Conservation (phyloP, 257 asterid species). For the Solanum rostratum region DNA sequence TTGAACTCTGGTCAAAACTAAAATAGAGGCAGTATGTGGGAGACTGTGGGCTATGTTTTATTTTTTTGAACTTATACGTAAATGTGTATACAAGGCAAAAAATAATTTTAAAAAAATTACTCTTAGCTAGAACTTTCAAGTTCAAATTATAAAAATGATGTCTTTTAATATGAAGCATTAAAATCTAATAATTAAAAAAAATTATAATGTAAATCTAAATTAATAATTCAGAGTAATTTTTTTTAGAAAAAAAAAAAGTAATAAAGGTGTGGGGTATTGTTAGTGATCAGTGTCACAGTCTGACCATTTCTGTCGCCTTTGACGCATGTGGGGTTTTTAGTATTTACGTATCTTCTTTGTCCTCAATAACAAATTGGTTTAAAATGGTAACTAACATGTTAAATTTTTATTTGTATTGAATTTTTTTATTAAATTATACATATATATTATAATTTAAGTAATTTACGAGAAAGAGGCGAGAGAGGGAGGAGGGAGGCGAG, state of each 20-base stretch:
- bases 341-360: not conserved
- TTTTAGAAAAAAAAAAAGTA: not conserved
- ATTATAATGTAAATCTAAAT: not conserved
- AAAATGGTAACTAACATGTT: not conserved
- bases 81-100: not conserved
- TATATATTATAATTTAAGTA: too few relatives aligned
- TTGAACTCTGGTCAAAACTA: not conserved
- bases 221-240: too few relatives aligned
- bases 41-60: not conserved
- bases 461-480: not conserved
- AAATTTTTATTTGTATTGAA: not conserved
- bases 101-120: not conserved
- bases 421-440: not conserved
- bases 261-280: conserved; percentile 5
- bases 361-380: not conserved
- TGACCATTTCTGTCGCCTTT: conserved; percentile 8
- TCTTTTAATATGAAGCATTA: not conserved
- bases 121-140: not conserved
- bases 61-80: not conserved
- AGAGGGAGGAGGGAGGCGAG: too few relatives aligned
- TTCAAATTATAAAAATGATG: not conserved
- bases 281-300: conserved; percentile 12
- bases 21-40: not conserved
- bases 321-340: not conserved
- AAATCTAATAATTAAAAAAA: not conserved